phyloP scores from a whole-genome alignment of 176 grass and related monocot genomes.

The Coix lacrymajobi region DNA sequence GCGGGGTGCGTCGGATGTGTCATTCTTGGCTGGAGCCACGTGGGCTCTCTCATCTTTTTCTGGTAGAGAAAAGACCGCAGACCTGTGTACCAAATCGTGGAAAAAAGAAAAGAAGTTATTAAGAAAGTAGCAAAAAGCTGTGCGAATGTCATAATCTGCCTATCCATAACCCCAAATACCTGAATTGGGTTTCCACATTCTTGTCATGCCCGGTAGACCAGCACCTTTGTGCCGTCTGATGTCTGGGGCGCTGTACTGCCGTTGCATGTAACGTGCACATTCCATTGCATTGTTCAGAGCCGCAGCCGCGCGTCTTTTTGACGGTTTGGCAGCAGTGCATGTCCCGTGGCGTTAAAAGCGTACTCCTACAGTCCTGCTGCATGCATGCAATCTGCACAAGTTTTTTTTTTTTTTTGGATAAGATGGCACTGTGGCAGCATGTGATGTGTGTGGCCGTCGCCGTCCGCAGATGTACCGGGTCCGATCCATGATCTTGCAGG shows the following conservation, averaged over 20 bases:
- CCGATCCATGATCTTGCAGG: too few relatives aligned
- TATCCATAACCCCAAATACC: neutral
- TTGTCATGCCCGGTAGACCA: neutral
- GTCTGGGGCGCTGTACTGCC: neutral
- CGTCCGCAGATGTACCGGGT: neutral
- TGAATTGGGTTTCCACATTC: neutral
- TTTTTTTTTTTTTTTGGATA: neutral
- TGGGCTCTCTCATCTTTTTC: neutral
- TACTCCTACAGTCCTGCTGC: neutral
- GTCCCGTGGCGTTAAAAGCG: too few relatives aligned
- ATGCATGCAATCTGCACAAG: neutral
- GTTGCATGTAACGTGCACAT: neutral
- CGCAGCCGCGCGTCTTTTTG: neutral
- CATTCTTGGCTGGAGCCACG: conserved; percentile 15
- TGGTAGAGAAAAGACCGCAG: neutral
- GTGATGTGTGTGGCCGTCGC: too few relatives aligned
- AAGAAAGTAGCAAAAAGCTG: neutral
- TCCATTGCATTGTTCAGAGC: neutral
- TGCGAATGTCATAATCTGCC: neutral
- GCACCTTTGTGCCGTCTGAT: neutral
- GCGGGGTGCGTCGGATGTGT: neutral
- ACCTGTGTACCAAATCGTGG: neutral
- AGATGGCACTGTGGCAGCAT: too few relatives aligned
- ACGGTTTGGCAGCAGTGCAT: neutral
- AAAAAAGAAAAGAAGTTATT: neutral